Percentiles rank a stretch among this genome's conserved stretches.
Conservation (phyloP, 768 basidiomycete species). For the Megacollybia marginata region DNA sequence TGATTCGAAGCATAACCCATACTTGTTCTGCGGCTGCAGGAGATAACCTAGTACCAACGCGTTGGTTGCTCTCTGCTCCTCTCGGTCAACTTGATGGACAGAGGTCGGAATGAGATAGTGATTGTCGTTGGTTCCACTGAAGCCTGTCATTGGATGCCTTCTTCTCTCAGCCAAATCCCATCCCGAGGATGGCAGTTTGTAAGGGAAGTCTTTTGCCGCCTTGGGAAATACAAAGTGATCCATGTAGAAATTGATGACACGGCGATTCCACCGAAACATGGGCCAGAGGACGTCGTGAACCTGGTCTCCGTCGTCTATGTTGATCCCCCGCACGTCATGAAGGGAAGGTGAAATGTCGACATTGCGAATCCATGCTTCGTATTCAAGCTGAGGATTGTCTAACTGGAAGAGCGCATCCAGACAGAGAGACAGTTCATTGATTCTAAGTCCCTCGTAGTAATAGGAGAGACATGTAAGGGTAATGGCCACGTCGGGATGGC, state of each 20-base stretch:
- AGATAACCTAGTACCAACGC: constrained; percentile 35
- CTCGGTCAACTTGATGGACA: constrained; percentile 28
- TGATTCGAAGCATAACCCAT: constrained; percentile 17
- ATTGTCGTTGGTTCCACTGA: constrained; percentile 52
- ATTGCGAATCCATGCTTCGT: constrained; percentile 29
- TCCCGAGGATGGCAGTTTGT: constrained; percentile 38
- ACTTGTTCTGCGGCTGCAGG: constrained; percentile 32
- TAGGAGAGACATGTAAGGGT: constrained; percentile 39
- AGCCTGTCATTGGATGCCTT: constrained; percentile 33
- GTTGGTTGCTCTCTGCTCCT: constrained; percentile 36
- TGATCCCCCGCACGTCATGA: constrained; percentile 30
- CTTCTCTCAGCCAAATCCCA: constrained; percentile 46
- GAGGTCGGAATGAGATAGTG: constrained; percentile 28
- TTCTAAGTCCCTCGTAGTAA: constrained; percentile 38
- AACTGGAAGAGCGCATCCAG: constrained; percentile 31
- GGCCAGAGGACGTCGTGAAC: constrained; percentile 18
- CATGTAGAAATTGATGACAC: constrained; percentile 40
- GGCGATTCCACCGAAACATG: constrained; percentile 27
- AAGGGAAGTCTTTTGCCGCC: constrained; percentile 39
- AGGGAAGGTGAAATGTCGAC: constrained; percentile 22
- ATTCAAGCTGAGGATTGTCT: constrained; percentile 34
- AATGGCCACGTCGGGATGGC: constrained; percentile 43
- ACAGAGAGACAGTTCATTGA: constrained; percentile 26
- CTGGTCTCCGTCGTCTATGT: constrained; percentile 30
- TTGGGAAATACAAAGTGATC: constrained; percentile 40